Evolutionary conservation across 257 asterid genomes (phyloP), one percentile per base, ranked within the genome.

Genomic region (Jacaranda mimosifolia): DNA sequence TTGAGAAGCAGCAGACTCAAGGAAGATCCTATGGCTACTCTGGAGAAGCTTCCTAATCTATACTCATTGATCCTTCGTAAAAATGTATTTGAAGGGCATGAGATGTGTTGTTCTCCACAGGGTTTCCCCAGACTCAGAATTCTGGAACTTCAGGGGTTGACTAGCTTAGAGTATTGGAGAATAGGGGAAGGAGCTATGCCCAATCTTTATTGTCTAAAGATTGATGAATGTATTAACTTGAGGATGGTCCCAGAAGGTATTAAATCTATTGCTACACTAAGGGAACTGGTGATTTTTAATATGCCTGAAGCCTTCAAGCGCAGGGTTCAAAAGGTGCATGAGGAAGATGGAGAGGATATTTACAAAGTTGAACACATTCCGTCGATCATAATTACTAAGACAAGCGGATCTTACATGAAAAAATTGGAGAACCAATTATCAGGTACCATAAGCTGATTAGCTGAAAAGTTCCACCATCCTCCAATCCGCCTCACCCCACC

Each of bases 1-100:
- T 72, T 88, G 71, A 84, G 90, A 81, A 77, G 56, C 71, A 88
- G 92, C 81, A 81, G 63, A 73, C 85, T 88, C 42, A 68, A 77
- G 73, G 88, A 86, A 77, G 89, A 88, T 72, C 91, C 93, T 42
- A 83, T 88, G 87, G 35, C 74, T 4, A 83, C 78, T 68, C 84
- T 86, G 6, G 89, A 86, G 82, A 83, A 83, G 68, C 83, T 86
- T 58, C 88, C 83, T 21, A 66, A 39, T 55, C 70, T 88, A 38
- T 48, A 62, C 7, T 75, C 81, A 11, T 51, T 86, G 70, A 67
- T 73, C 26, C 75, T 88, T 46, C 89, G 88, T 53, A 82, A 79
- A 43, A 70, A 81, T 42, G 87, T 77, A 3, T 84, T 81, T 32
- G 82, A 63, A 51, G 89, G 86, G 63, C 83, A 65, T 32, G 79